phyloP scores from a whole-genome alignment of 2,329 filamentous ascomycete genomes.

The Xylariaceae sp. region DNA sequence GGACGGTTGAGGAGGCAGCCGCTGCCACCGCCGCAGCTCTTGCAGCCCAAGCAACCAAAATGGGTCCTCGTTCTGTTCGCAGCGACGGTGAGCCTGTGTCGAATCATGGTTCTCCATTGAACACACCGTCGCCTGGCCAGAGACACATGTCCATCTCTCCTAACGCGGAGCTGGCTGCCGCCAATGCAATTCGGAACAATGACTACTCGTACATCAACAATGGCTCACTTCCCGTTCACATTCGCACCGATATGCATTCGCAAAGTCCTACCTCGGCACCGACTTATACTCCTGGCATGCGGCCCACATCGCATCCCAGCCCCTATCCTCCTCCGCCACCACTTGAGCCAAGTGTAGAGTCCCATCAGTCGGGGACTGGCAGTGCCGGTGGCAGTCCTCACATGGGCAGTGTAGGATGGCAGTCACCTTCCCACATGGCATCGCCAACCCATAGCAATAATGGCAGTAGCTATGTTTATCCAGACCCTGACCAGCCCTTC shows the following conservation, averaged over 20 bases:
- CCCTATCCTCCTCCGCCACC: constrained; percentile 82
- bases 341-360: constrained; percentile 82
- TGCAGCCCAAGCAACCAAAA: constrained; percentile 51
- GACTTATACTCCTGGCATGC: constrained; percentile 59
- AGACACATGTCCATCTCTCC: constrained; percentile 80
- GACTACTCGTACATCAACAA: constrained; percentile 79
- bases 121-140: constrained; percentile 83
- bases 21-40: constrained; percentile 85
- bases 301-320: constrained; percentile 83
- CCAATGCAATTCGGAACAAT: constrained; percentile 70
- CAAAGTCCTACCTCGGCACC: constrained; percentile 69
- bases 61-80: constrained; percentile 50
- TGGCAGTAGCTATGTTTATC: constrained; percentile 73
- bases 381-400: constrained; percentile 87
- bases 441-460: constrained; percentile 68
- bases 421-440: constrained; percentile 76
- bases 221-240: constrained; percentile 78
- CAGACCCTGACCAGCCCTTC: constrained; percentile 76
- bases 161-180: constrained; percentile 70
- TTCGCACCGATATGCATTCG: constrained; percentile 74
- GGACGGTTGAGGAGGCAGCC: constrained; percentile 91
- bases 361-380: constrained; percentile 65
- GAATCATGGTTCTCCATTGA: constrained; percentile 71
- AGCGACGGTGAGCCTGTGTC: constrained; percentile 75
- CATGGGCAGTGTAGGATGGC: constrained; percentile 81